Base-by-base conservation (phyloP, 495 filamentous ascomycete genomes). In the Penicillium manginii region DNA sequence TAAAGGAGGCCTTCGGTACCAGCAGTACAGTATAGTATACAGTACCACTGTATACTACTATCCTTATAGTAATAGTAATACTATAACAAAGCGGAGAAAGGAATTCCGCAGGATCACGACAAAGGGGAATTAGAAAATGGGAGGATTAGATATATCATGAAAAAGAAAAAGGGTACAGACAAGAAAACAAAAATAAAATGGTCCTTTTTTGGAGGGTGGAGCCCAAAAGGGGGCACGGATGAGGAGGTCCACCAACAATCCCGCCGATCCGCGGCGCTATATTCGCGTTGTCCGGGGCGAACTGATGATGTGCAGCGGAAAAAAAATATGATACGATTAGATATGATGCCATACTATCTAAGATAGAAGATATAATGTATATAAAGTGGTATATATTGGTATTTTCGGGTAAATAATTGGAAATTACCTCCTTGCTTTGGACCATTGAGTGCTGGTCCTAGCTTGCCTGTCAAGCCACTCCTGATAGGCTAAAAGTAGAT, bases 211-310 rank as follows among this genome's bases (percentile, higher is more conserved):
- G 49, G 51, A 55, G 46, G 54, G 59, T 61, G 59, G 59, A 61
- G 49, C 50, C n/a, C 54, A 61, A 61, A 57, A 61, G 54, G 59
- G 58, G 59, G 57, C 57, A 54, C 57, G 57, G 57, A 54, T 54
- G 43, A n/a, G n/a, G n/a, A 45, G 26, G 58, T 61, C 52, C 54
- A 61, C 53, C 58, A 14, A 4, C 53, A 53, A 47, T 40, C 49
- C 51, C 45, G 58, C 58, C 48, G 58, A 60, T 60, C 58, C 58
- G 52, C 47, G 58, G 40, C 58, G 58, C 58, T 60, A 45, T 51
- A 29, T 55, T 55, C 10, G 17, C 17, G 40, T 43, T 43, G 40
- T 43, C 40, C 40, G 40, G 40, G 40, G 40, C n/a, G 40, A 43
- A 43, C 8, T 17, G 7, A 43, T 43, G 40, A 43, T 19, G 7